Evolutionary conservation across 495 filamentous ascomycete genomes (phyloP).

Genomic region (Apiosordaria backusii): DNA sequence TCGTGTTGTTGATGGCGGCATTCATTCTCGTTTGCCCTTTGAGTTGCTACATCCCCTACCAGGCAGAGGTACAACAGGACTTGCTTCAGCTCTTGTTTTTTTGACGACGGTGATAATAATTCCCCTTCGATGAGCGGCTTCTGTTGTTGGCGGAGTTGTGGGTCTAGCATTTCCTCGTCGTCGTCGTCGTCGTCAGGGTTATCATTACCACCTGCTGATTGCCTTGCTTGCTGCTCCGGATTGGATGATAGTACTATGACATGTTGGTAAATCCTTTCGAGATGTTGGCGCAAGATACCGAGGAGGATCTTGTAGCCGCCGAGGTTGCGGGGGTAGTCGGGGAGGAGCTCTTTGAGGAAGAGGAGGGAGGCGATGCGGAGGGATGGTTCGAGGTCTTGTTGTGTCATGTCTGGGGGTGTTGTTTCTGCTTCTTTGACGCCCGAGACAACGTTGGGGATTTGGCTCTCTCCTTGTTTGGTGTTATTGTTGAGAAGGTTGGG

Average conservation of each 20-base stretch:
- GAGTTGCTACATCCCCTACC: constrained; percentile 18
- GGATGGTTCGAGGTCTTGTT: constrained; percentile 22
- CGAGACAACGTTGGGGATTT: too few relatives aligned
- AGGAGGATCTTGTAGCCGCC: constrained; percentile 31
- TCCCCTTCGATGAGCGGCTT: too few relatives aligned
- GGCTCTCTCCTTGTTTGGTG: too few relatives aligned
- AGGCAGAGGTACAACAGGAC: constrained; percentile 21
- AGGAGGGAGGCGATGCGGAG: constrained; percentile 27
- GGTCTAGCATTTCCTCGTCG: background rate
- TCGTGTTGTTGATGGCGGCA: background rate
- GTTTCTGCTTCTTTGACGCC: constrained; percentile 12
- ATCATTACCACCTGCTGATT: background rate
- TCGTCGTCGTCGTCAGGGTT: background rate
- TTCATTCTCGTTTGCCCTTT: constrained; percentile 19
- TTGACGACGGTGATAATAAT: too few relatives aligned
- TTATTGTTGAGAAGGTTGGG: constrained; percentile 21
- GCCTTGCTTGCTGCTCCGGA: too few relatives aligned
- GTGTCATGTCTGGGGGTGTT: background rate
- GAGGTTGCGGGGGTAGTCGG: constrained; percentile 28
- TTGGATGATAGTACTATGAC: background rate
- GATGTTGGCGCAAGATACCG: constrained; percentile 17
- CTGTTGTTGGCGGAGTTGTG: background rate
- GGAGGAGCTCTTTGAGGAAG: constrained; percentile 27
- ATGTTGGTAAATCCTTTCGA: constrained; percentile 6
- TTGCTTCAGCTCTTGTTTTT: constrained; percentile 6